Evolutionary conservation across 73 alveolate genomes (phyloP).

Genomic region (Tetrahymena elliotti): DNA sequence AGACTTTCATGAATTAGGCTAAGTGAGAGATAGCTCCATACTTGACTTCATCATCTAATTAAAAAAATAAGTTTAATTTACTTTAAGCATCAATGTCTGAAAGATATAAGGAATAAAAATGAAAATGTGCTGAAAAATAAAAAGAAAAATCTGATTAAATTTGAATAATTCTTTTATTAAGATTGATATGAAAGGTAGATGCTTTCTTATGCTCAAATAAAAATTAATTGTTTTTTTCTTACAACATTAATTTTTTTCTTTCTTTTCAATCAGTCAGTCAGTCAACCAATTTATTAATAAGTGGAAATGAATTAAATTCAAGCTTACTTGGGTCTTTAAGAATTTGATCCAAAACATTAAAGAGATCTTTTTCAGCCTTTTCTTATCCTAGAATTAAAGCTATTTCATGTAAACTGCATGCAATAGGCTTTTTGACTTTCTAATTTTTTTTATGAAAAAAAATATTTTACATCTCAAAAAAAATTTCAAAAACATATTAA

Average conservation of each 20-base stretch:
- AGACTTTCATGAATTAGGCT: conserved; percentile 24
- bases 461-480: too few relatives aligned
- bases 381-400: conserved; percentile 55
- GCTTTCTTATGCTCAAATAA: background rate
- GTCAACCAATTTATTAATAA: background rate
- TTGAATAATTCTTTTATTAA: too few relatives aligned
- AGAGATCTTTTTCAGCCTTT: conserved; percentile 41
- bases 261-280: too few relatives aligned
- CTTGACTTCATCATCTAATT: conserved; percentile 18
- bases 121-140: background rate
- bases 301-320: background rate
- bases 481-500: too few relatives aligned
- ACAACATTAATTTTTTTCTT: too few relatives aligned
- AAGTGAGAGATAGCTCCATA: conserved; percentile 20
- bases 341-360: conserved; percentile 31
- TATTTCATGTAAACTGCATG: conserved; percentile 47
- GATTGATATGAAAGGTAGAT: background rate
- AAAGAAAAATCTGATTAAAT: background rate
- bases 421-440: conserved; percentile 45
- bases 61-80: background rate
- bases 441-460: background rate
- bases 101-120: too few relatives aligned
- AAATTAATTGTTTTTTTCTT: background rate
- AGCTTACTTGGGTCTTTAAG: conserved; percentile 27
- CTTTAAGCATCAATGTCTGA: background rate